phyloP scores from a whole-genome alignment of 2,329 filamentous ascomycete genomes.

The Trichoderma harzianum region DNA sequence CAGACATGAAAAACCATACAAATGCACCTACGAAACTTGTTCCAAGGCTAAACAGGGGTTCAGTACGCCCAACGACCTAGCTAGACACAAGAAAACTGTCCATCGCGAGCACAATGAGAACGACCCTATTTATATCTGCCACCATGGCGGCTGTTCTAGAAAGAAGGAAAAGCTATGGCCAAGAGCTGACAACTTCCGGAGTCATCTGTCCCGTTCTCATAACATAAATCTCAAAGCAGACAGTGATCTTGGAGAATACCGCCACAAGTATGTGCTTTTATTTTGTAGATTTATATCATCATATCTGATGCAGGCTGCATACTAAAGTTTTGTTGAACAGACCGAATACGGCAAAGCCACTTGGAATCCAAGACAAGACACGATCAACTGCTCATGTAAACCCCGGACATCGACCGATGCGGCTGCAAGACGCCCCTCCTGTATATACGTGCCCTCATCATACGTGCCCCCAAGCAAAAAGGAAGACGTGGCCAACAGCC shows the following conservation, averaged over 20 bases:
- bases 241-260: conserved; percentile 38
- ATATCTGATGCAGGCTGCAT: neutral
- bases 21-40: conserved; percentile 59
- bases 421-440: conserved; percentile 20
- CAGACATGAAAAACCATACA: conserved; percentile 65
- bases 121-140: conserved; percentile 28
- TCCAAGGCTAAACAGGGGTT: conserved; percentile 57
- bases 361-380: conserved; percentile 24
- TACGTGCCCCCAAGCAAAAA: conserved; percentile 24
- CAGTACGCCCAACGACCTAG: conserved; percentile 74
- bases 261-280: conserved; percentile 22
- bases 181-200: conserved; percentile 80
- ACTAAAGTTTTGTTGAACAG: neutral
- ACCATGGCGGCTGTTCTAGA: conserved; percentile 24
- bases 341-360: neutral
- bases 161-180: conserved; percentile 65
- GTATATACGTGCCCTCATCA: conserved; percentile 27
- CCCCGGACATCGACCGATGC: conserved; percentile 15
- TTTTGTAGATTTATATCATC: neutral
- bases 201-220: conserved; percentile 72
- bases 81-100: conserved; percentile 72
- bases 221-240: conserved; percentile 33
- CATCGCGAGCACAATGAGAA: conserved; percentile 50
- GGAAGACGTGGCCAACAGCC: conserved; percentile 72
- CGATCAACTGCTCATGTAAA: conserved; percentile 23